phyloP scores from a whole-genome alignment of 2,329 filamentous ascomycete species.

The Penicillium sp. region DNA sequence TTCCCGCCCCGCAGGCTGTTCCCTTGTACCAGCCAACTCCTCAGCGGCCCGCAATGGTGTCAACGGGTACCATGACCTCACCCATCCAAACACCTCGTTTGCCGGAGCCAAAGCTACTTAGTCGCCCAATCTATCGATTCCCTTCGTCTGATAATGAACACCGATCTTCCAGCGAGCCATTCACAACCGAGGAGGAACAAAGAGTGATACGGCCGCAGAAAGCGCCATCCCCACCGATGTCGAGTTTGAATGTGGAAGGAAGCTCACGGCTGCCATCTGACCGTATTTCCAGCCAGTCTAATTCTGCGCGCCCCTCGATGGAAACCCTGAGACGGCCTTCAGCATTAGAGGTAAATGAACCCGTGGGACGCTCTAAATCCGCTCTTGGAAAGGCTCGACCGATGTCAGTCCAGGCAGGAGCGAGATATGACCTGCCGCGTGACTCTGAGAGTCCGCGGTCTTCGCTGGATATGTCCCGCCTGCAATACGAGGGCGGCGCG shows the following conservation, averaged over 20 bases:
- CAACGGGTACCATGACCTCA: constrained; percentile 78
- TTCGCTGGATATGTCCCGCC: constrained; percentile 34
- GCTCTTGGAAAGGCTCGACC: constrained; percentile 69
- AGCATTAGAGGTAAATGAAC: constrained; percentile 59
- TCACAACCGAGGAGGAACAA: constrained; percentile 31
- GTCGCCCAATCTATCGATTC: constrained; percentile 54
- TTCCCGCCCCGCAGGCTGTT: constrained; percentile 27
- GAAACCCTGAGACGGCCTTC: constrained; percentile 64
- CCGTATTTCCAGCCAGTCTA: constrained; percentile 53
- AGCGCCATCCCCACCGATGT: constrained; percentile 34
- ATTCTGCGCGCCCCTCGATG: constrained; percentile 65
- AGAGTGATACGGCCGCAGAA: constrained; percentile 15
- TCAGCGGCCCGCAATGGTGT: constrained; percentile 56
- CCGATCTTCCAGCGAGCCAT: constrained; percentile 51
- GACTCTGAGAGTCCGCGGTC: constrained; percentile 64
- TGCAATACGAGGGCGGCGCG: constrained; percentile 37
- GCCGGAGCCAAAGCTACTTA: constrained; percentile 29
- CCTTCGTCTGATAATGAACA: constrained; percentile 45
- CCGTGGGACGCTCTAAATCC: constrained; percentile 59
- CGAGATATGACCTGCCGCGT: constrained; percentile 76
- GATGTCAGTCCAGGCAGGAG: constrained; percentile 77
- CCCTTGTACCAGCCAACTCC: constrained; percentile 46
- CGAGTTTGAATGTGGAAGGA: constrained; percentile 43
- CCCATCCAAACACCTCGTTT: constrained; percentile 45
- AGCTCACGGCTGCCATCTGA: constrained; percentile 52